A percentile compares a stretch with the other conserved stretches of the same genome.
Conservation (phyloP, 2,329 filamentous ascomycete species). For the Verticillium zaregamsianum region DNA sequence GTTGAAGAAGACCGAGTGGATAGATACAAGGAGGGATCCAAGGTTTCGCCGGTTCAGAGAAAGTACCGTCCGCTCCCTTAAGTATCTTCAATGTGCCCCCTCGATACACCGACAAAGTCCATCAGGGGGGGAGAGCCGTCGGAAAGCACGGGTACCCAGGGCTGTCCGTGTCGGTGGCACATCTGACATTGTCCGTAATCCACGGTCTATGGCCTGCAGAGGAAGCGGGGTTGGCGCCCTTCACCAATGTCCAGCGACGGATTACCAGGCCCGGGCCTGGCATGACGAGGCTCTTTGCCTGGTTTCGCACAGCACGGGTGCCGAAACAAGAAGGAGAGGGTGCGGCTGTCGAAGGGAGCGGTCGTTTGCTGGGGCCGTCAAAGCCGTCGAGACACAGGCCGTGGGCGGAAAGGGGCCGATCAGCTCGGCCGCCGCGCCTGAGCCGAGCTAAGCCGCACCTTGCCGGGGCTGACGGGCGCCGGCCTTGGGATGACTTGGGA, state of each 20-base stretch:
- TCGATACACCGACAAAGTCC: background rate
- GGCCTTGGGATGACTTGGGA: background rate
- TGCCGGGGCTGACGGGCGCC: constrained; percentile 21
- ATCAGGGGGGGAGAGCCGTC: background rate
- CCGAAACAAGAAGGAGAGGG: constrained; percentile 12
- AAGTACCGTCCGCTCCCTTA: background rate
- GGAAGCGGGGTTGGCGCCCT: background rate
- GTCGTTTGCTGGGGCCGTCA: constrained; percentile 1
- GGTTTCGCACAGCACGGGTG: constrained; percentile 3
- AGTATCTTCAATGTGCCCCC: background rate
- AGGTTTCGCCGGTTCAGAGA: background rate
- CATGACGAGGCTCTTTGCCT: constrained; percentile 5
- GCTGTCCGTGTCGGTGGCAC: background rate
- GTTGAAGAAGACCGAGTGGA: background rate
- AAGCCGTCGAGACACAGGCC: constrained; percentile 1
- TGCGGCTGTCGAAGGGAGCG: constrained; percentile 8
- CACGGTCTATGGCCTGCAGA: too few species aligned
- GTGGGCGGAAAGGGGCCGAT: constrained; percentile 16
- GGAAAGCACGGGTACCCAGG: constrained; percentile 2
- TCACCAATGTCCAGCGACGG: background rate
- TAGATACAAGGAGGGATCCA: background rate
- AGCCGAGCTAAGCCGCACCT: constrained; percentile 37
- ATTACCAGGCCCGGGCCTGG: background rate
- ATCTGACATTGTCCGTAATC: too few species aligned
- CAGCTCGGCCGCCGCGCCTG: constrained; percentile 7